Evolutionary conservation across 345 rosid genomes (phyloP), one percentile per base, ranked within the genome.

Genomic region (Euclidium syriacum): DNA sequence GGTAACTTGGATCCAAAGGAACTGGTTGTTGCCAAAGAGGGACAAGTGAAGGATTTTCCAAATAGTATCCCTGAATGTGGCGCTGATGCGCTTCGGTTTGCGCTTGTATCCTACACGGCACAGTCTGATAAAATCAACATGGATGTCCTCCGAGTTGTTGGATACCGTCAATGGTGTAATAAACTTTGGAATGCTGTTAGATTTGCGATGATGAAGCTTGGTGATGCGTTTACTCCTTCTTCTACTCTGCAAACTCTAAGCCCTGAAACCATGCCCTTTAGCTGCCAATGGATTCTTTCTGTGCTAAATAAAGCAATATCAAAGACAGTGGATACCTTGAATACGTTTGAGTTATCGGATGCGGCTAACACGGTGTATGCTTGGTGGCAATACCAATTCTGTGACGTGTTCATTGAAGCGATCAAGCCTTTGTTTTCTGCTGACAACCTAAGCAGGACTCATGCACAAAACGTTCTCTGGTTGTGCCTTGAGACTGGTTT

Each of bases 121-220:
- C 98, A 86, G 82, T 81, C 88, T n/a, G 94, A 88, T 75, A 91
- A 70, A 65, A 85, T 91, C 41, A 91, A 91, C 81, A 75, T 91
- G 81, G 96, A 91, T 63, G 78, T 91, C 35, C 85, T 68, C 73
- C 75, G 95, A 77, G 97, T 90, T 34, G 87, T 87, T 67, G 86
- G 95, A 15, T 87, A 90, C 75, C 92, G 90, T 9, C 92, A 87
- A 44, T 90, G 95, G 97, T 90, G 97, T 73, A 90, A 90, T 73
- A 90, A 90, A 60, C 57, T 90, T 34, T 87, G 97, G 95, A 87
- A 90, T 67, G 95, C 95, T 3, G 90, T 87, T 50, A 84, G 90
- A 27, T 90, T 85, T 73, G 94, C 95, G 10, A 83, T 87, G 90
- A 79, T 81, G 78, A 87, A 83, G 66, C 95, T 90, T 67, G 88